Evolutionary conservation across 495 filamentous ascomycete genomes (phyloP), one percentile per base, ranked within the genome.

Genomic region (Cudoniella acicularis): DNA sequence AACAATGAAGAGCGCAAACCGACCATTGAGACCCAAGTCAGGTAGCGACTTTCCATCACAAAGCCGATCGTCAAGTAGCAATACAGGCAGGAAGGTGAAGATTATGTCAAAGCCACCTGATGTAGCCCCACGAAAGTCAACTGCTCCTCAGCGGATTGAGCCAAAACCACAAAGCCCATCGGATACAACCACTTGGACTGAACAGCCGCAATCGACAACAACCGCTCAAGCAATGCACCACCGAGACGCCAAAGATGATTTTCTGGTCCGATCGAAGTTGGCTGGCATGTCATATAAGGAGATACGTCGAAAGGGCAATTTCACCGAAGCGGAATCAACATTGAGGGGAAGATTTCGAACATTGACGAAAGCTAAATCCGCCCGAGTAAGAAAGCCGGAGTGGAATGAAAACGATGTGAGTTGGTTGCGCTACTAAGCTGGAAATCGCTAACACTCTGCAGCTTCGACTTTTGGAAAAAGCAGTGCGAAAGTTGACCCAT

Each of bases 251-350:
- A 82, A 83, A 55, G 85, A 96, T 66, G 69, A 76, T 0, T 84
- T 88, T 54, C 74, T 97, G 0, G 73, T 96, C 16, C 64, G 77
- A 13, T 79, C 73, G 49, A 90, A 88, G 69, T 64, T 72, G 9
- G 72, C 72, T n/a, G 89, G 89, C 0, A 73, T 88, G 64, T 86
- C 89, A 3, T 97, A 96, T 75, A 87, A 84, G 59, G 82, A 90
- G 24, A 96, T 97, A 65, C 86, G 85, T 49, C 68, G 67, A 3
- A 62, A 76, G 4, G 87, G 89, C 0, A 74, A 79, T 0, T 88
- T 91, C 59, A 77, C 73, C 9, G 90, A 93, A 66, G 89, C 91
- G 10, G 92, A 96, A 69, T 94, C 90, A 10, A 96, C 92, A 1
- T 77, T 97, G 11, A 83, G 92, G 16, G 92, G 92, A 0, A 77